phyloP scores from a whole-genome alignment of 805 yeast species.

The Danielia oregonensis region DNA sequence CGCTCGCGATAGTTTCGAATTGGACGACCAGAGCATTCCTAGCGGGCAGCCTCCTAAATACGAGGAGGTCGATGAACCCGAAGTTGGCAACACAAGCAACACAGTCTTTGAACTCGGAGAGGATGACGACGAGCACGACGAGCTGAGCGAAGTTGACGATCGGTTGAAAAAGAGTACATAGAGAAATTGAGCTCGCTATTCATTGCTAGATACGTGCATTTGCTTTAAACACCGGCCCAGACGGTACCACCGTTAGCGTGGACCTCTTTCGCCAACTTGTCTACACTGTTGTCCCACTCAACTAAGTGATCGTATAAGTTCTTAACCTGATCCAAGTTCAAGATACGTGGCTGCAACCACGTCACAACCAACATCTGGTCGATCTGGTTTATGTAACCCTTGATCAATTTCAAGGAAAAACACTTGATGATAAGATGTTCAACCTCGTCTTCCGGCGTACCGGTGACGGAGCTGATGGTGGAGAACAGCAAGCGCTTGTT shows the following conservation, averaged over 20 bases:
- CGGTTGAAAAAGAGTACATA: constrained; percentile 1
- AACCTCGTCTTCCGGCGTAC: constrained; percentile 68
- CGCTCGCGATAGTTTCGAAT: constrained; percentile 37
- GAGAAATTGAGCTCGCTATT: no score
- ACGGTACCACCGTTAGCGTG: constrained; percentile 37
- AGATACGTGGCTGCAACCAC: constrained; percentile 96
- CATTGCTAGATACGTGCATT: no score
- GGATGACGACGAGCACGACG: constrained; percentile 22
- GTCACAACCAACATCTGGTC: constrained; percentile 71
- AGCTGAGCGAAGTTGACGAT: constrained; percentile 2
- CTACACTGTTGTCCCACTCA: constrained; percentile 77
- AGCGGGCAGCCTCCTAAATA: constrained; percentile 30
- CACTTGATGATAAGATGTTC: constrained; percentile 92
- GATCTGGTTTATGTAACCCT: constrained; percentile 90
- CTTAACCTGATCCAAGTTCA: constrained; percentile 75
- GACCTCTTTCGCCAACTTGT: constrained; percentile 46
- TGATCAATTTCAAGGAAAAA: constrained; percentile 73
- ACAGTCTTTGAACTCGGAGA: constrained; percentile 43
- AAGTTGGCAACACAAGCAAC: constrained; percentile 18
- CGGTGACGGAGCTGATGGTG: constrained; percentile 66
- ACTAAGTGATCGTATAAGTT: constrained; percentile 69
- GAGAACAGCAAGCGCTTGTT: constrained; percentile 69
- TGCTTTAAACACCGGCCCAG: constrained; percentile 31
- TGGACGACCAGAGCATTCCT: constrained; percentile 19
- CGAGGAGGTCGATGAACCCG: constrained; percentile 17